These are phyloP conservation scores for Elasticomyces elasticus DNA, from an alignment of 495 filamentous ascomycete genomes.

Conservation along the genomic window DNA sequence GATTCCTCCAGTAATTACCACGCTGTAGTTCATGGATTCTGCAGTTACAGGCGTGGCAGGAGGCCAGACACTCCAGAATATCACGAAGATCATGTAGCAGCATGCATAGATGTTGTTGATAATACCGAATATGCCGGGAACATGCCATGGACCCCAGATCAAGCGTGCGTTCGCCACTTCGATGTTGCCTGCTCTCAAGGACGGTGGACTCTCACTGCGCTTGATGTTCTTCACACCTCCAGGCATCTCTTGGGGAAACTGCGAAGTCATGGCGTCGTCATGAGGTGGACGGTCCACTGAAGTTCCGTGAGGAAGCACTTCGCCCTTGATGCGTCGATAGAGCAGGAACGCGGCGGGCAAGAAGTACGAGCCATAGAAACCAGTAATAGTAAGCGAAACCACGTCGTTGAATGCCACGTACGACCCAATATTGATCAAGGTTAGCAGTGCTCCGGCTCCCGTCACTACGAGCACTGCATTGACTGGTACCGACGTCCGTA, in stretches of 20 bases:
- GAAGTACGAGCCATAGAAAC: slow-evolving; percentile 23
- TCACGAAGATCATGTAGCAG: slow-evolving; percentile 19
- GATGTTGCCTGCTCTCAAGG: not conserved
- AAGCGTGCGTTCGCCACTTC: slow-evolving; percentile 8
- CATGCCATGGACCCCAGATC: slow-evolving; percentile 23
- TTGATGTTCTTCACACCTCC: not conserved
- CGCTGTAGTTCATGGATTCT: slow-evolving; percentile 21
- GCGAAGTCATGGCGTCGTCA: not conserved
- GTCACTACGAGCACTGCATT: slow-evolving; percentile 15
- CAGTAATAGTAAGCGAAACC: slow-evolving; percentile 20
- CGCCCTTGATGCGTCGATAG: slow-evolving; percentile 15
- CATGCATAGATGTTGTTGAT: slow-evolving; percentile 21
- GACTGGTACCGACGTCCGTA: slow-evolving; percentile 13
- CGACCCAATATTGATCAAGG: slow-evolving; percentile 21
- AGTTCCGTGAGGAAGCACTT: slow-evolving; percentile 10
- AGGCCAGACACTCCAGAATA: slow-evolving; percentile 19
- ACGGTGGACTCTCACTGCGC: not conserved
- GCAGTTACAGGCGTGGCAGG: slow-evolving; percentile 12
- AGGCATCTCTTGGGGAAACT: not conserved
- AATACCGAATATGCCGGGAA: slow-evolving; percentile 17
- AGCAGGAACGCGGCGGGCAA: slow-evolving; percentile 16
- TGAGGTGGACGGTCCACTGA: not conserved
- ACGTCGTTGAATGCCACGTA: slow-evolving; percentile 21
- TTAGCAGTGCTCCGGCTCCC: slow-evolving; percentile 13
- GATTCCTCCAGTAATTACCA: slow-evolving; percentile 18